phyloP scores from a whole-genome alignment of 345 rosid genomes.

The Barbarea vulgaris region DNA sequence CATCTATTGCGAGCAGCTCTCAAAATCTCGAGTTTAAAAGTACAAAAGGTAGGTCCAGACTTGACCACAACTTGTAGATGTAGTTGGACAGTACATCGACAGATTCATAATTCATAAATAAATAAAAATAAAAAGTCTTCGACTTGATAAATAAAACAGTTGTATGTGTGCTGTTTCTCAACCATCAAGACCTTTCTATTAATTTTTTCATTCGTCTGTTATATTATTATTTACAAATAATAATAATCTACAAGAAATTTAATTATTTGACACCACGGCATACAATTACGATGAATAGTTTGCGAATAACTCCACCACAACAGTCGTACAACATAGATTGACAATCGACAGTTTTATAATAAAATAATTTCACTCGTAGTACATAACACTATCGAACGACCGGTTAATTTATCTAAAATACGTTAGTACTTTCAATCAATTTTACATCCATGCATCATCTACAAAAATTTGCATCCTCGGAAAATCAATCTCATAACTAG shows the following conservation, averaged over 20 bases:
- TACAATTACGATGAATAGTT: not conserved
- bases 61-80: slow-evolving; percentile 37
- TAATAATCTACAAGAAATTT: not conserved
- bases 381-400: not conserved
- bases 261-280: not conserved
- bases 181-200: not conserved
- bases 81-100: slow-evolving; percentile 18
- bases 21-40: slow-evolving; percentile 22
- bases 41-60: slow-evolving; percentile 26
- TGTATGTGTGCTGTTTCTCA: slow-evolving; percentile 34
- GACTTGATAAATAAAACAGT: slow-evolving; percentile 26
- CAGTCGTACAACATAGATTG: not conserved
- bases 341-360: not conserved
- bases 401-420: not conserved
- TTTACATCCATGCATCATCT: not conserved
- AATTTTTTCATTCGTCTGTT: not conserved
- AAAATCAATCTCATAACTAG: not conserved
- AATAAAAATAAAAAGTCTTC: slow-evolving; percentile 30
- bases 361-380: not conserved
- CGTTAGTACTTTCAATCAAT: not conserved
- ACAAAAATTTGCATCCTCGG: not conserved
- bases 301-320: not conserved
- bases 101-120: slow-evolving; percentile 15
- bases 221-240: not conserved
- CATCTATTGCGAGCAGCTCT: slow-evolving; percentile 40